Conservation (phyloP, 371 early-diverging fungal genomes). For the Conidiobolus incongruus region DNA sequence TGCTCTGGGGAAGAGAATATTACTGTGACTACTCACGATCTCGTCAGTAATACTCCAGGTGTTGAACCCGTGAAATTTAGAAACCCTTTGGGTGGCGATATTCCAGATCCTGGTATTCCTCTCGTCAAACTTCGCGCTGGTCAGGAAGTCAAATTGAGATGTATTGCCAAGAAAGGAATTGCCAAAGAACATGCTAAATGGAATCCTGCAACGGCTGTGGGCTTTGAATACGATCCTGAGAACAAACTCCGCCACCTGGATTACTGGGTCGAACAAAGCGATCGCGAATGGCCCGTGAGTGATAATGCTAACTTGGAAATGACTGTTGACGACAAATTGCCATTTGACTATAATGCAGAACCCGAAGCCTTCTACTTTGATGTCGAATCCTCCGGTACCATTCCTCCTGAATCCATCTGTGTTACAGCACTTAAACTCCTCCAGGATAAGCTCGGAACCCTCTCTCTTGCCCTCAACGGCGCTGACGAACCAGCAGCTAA, state of each 20-base stretch:
- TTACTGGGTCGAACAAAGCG: slow-evolving; percentile 89
- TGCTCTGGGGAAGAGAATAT: slow-evolving; percentile 37
- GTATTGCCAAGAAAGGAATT: slow-evolving; percentile 80
- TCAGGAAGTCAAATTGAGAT: slow-evolving; percentile 74
- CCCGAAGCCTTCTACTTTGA: too few relatives aligned
- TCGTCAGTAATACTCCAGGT: slow-evolving; percentile 48
- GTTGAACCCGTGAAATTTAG: slow-evolving; percentile 74
- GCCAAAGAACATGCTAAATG: slow-evolving; percentile 98
- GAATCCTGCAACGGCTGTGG: slow-evolving; percentile 85
- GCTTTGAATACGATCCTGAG: slow-evolving; percentile 95
- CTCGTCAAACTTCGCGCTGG: slow-evolving; percentile 82
- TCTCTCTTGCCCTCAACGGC: too few relatives aligned
- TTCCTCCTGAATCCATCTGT: too few relatives aligned
- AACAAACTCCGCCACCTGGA: slow-evolving; percentile 82
- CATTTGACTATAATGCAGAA: too few relatives aligned
- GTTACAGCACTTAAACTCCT: too few relatives aligned
- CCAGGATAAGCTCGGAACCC: too few relatives aligned
- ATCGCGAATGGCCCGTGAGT: slow-evolving; percentile 86
- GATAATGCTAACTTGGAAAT: too few relatives aligned
- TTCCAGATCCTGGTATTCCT: slow-evolving; percentile 66
- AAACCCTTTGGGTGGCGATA: too few relatives aligned
- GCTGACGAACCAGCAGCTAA: too few relatives aligned
- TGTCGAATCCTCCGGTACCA: too few relatives aligned
- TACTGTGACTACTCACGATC: slow-evolving; percentile 63
- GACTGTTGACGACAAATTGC: too few relatives aligned